phyloP scores from a whole-genome alignment of 2,329 filamentous ascomycete genomes.

The Cladosporium sp. region DNA sequence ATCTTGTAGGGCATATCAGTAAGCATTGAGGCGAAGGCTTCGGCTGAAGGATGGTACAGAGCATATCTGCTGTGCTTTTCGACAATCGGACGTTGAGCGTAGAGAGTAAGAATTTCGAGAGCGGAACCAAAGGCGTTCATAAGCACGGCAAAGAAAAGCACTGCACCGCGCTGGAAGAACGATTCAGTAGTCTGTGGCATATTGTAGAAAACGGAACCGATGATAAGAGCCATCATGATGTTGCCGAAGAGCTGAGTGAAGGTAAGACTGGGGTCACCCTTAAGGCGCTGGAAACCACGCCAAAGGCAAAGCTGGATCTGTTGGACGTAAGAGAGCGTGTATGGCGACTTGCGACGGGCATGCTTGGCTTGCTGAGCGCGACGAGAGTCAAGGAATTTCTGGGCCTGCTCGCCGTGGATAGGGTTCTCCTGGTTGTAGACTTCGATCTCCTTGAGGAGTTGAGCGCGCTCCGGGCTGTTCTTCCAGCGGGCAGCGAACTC shows the following conservation, averaged over 20 bases:
- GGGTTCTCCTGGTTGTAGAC: constrained; percentile 43
- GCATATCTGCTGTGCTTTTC: constrained; percentile 86
- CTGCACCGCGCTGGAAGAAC: constrained; percentile 73
- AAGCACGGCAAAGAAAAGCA: constrained; percentile 83
- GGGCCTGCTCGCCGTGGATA: constrained; percentile 40
- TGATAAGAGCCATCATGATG: constrained; percentile 68
- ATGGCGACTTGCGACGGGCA: constrained; percentile 66
- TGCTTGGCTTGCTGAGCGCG: constrained; percentile 43
- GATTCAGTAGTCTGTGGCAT: constrained; percentile 59
- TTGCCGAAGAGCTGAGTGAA: constrained; percentile 66
- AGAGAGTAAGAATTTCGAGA: constrained; percentile 80
- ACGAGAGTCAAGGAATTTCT: constrained; percentile 44
- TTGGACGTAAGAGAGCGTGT: constrained; percentile 70
- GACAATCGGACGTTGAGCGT: constrained; percentile 83
- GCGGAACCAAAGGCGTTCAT: constrained; percentile 80
- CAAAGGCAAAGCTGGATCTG: constrained; percentile 75
- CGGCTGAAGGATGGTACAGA: constrained; percentile 82
- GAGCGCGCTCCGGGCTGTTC: constrained; percentile 46
- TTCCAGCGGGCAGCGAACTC: constrained; percentile 52
- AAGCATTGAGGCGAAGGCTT: constrained; percentile 83
- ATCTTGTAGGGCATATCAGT: constrained; percentile 82
- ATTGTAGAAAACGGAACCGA: constrained; percentile 78
- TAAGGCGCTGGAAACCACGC: constrained; percentile 73
- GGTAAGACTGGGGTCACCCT: constrained; percentile 71
- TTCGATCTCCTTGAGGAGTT: constrained; percentile 41